These are phyloP conservation scores for Phytomonas sp. DNA, from an alignment of 208 protist species.

Conservation along the genomic window DNA sequence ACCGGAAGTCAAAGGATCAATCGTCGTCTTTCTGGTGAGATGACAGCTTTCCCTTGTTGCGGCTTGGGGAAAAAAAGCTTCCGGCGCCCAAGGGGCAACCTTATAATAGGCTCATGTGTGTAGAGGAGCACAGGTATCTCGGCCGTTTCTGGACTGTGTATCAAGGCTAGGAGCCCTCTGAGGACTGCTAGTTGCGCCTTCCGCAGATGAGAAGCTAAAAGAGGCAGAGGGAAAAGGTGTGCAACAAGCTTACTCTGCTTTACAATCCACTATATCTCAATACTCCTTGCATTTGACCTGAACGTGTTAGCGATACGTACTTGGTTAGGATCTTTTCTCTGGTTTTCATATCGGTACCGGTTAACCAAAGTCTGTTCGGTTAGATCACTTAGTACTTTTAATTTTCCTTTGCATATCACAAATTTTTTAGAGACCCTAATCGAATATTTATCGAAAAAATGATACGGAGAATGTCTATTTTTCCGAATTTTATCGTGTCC, in stretches of 20 bases:
- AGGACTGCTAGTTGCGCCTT: not conserved
- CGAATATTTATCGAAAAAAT: not conserved
- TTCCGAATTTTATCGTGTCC: not conserved
- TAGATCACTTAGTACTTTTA: not conserved
- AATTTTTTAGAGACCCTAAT: not conserved
- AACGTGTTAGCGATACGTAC: not conserved
- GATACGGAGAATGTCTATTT: not conserved
- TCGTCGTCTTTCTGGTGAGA: not conserved
- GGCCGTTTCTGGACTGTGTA: not conserved
- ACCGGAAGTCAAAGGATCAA: not conserved
- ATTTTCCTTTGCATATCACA: not conserved
- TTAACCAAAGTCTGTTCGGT: not conserved
- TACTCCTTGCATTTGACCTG: not conserved
- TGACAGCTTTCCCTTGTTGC: not conserved
- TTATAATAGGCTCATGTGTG: not conserved
- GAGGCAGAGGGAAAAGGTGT: not conserved
- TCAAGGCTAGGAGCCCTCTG: not conserved
- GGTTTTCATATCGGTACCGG: not conserved
- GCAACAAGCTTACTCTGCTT: not conserved
- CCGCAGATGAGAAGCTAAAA: not conserved
- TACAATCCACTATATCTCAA: not conserved
- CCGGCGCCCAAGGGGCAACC: not conserved
- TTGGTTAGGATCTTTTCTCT: not conserved
- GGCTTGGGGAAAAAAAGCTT: too few relatives aligned
- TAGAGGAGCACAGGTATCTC: not conserved